Evolutionary conservation across 2,329 filamentous ascomycete species (phyloP), one percentile per base, ranked within the genome.

Genomic region (Zymoseptoria crescenta): DNA sequence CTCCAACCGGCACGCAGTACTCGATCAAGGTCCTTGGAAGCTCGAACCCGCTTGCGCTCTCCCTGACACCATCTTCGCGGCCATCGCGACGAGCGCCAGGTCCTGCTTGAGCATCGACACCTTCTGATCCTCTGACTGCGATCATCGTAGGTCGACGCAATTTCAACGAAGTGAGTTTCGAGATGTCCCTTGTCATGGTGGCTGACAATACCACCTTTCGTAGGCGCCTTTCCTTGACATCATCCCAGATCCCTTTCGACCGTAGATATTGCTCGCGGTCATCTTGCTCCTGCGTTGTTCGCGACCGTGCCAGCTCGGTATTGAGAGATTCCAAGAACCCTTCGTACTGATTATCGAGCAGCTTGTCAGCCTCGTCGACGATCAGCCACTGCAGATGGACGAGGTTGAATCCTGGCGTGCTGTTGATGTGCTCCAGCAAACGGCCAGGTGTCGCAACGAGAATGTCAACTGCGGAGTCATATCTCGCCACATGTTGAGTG

Each of bases 361-460:
- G 78, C 70, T 94, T 91, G 73, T 97, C 93, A 9, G 93, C 94
- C 75, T 97, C 93, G 68, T 97, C 93, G 52, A 96, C 88, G 2
- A 96, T 84, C 0, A 97, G 79, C 91, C 92, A 97, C 61, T 89
- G 84, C 4, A 96, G 79, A 70, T 88, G 81, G 58, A 88, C 83
- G 21, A 97, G 79, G 0, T 81, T 83, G 72, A 97, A 96, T 0
- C 91, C 91, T 2, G 84, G 83, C 0, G 93, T 97, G 60, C 87
- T 86, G 63, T 87, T 87, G 55, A 96, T 81, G 73, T 97, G 93
- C 68, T 97, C 93, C 3, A 97, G 91, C 0, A 97, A 82, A 63
- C 93, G 85, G 60, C 94, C 94, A 0, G 93, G 93, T 0, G 93
- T 97, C 72, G 91, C 94, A 55, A 96, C 88, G 27, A 99, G 80